Evolutionary conservation across 805 yeast genomes (phyloP).

Genomic region (Saccharomycodes ludwigii): DNA sequence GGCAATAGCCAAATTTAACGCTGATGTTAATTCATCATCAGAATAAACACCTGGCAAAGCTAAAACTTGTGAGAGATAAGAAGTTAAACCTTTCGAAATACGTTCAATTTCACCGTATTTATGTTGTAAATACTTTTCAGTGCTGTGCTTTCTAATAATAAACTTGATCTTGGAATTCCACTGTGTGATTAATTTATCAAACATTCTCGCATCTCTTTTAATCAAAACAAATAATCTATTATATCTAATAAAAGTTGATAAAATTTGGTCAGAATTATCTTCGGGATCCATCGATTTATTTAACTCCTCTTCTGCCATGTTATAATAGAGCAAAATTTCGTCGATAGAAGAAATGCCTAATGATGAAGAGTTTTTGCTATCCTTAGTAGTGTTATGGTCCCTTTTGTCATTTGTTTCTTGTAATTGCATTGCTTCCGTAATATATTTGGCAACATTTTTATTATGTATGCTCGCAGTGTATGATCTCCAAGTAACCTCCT

Average conservation of each 20-base stretch:
- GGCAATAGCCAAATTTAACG: conserved; percentile 14
- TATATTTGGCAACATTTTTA: conserved; percentile 55
- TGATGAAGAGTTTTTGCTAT: conserved; percentile 39
- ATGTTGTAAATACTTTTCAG: conserved; percentile 11
- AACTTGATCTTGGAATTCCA: conserved; percentile 9
- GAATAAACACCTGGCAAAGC: conserved; percentile 90
- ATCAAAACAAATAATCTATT: conserved; percentile 52
- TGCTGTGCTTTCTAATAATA: not conserved
- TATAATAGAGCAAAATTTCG: not conserved
- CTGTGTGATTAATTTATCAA: conserved; percentile 23
- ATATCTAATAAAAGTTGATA: conserved; percentile 66
- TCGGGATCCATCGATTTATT: conserved; percentile 39
- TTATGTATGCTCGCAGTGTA: conserved; percentile 54
- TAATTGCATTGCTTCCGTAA: conserved; percentile 27
- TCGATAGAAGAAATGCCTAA: conserved; percentile 28
- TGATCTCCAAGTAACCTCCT: conserved; percentile 42
- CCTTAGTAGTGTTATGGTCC: conserved; percentile 11
- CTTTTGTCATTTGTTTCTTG: not conserved
- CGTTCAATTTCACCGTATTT: conserved; percentile 25
- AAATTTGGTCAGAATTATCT: conserved; percentile 60
- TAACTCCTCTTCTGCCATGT: conserved; percentile 33
- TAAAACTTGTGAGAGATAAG: conserved; percentile 44
- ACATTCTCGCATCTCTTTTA: conserved; percentile 53
- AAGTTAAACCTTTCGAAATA: conserved; percentile 29
- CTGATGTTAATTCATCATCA: conserved; percentile 52